Evolutionary conservation across 2,329 filamentous ascomycete genomes (phyloP).

Genomic region (Zalaria obscura): DNA sequence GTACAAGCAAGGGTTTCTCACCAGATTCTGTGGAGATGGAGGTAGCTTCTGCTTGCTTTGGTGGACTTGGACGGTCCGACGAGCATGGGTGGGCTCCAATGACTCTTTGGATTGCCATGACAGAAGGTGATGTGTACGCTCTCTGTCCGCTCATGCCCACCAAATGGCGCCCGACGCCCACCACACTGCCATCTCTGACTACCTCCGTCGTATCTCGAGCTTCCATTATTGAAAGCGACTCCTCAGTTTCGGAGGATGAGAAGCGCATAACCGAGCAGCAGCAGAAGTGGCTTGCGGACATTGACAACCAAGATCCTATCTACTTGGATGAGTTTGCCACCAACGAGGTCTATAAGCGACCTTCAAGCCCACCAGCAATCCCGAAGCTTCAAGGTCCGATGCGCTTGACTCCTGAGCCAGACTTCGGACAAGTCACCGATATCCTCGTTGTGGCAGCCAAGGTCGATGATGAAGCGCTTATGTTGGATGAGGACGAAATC

Average conservation of each 20-base stretch:
- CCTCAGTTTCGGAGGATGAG: slow-evolving; percentile 29
- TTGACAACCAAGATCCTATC: slow-evolving; percentile 39
- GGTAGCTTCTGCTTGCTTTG: slow-evolving; percentile 81
- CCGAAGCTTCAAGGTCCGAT: slow-evolving; percentile 51
- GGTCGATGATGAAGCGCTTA: slow-evolving; percentile 37
- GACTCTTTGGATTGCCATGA: slow-evolving; percentile 96
- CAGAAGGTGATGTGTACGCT: slow-evolving; percentile 82
- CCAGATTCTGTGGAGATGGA: slow-evolving; percentile 89
- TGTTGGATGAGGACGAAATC: slow-evolving; percentile 36
- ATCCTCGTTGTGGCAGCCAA: slow-evolving; percentile 43
- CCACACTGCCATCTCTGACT: slow-evolving; percentile 67
- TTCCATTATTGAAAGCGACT: slow-evolving; percentile 25
- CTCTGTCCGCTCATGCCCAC: slow-evolving; percentile 79
- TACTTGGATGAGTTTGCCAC: slow-evolving; percentile 26
- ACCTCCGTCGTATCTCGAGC: slow-evolving; percentile 68
- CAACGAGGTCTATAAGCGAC: slow-evolving; percentile 42
- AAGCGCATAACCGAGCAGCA: slow-evolving; percentile 36
- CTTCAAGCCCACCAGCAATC: slow-evolving; percentile 37
- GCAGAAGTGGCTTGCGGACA: slow-evolving; percentile 42
- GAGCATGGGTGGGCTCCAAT: slow-evolving; percentile 75
- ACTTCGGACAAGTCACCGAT: slow-evolving; percentile 45
- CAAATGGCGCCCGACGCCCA: slow-evolving; percentile 61
- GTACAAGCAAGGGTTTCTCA: slow-evolving; percentile 69
- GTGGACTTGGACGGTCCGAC: slow-evolving; percentile 46
- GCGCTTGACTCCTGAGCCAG: slow-evolving; percentile 33